These are phyloP conservation scores for Amaranthus palmeri DNA, from an alignment of 148 eudicot genomes.

Conservation along the genomic window DNA sequence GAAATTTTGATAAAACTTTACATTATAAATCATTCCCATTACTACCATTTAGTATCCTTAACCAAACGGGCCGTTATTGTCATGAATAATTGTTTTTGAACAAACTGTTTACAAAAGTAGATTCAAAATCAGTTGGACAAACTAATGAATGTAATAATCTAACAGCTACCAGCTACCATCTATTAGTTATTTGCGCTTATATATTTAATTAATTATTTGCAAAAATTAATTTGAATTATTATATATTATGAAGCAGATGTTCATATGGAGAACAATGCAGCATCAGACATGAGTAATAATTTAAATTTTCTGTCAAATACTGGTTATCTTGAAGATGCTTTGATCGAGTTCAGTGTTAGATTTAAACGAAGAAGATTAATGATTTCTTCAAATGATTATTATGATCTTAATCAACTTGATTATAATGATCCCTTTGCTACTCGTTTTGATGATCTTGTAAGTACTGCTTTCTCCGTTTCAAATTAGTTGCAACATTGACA, in stretches of 20 bases:
- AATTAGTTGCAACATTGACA: no score
- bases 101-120: no score
- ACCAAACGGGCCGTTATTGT: no score
- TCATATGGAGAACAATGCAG: constrained; percentile 24
- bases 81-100: no score
- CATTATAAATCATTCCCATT: no score
- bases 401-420: not conserved
- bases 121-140: no score
- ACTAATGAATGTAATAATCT: no score
- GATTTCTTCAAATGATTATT: constrained; percentile 17
- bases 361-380: constrained; percentile 54
- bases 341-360: constrained; percentile 46
- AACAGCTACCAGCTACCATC: no score
- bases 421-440: constrained; percentile 11
- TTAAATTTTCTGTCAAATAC: constrained; percentile 33
- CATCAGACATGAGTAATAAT: constrained; percentile 6
- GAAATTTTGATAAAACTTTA: no score
- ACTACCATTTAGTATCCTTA: no score
- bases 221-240: not conserved
- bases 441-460: constrained; percentile 30
- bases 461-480: no score
- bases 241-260: constrained; percentile 4
- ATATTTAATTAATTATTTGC: not conserved
- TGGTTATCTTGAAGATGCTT: constrained; percentile 78
- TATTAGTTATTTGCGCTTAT: not conserved